Base-by-base conservation (phyloP, 1,284 basidiomycete genomes). In the Fomitiporia mediterranea region DNA sequence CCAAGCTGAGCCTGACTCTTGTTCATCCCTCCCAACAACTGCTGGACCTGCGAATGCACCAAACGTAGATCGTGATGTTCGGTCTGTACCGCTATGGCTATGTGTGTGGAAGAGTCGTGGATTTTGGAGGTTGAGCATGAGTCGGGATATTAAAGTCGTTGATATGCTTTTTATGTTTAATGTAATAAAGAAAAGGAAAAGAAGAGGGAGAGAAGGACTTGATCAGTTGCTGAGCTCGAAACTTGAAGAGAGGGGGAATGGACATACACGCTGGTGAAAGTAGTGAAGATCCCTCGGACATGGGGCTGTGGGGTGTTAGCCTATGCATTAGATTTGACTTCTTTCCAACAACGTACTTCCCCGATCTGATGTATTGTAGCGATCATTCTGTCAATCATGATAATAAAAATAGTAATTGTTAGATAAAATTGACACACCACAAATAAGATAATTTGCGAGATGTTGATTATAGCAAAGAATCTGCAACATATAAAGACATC, bases 71-170 rank as follows among this genome's bases (percentile, higher is more conserved):
- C 4, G 8, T 1, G 27, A 28, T 28, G 44, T 46, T 25, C 27
- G 32, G 25, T 30, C 25, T 15, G 1, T 5, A 9, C 27, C 25
- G 27, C 13, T 13, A 30, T 30, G 8, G 9, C 27, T n/a, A n/a
- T n/a, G n/a, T n/a, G n/a, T n/a, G n/a, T 30, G n/a, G 27, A 58
- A 54, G n/a, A 54, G 47, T 28, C 28, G 37, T 4, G 51, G 56
- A 42, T 59, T 56, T 21, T 51, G 50, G 13, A 60, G 28, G 39
- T 60, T 60, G 13, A 60, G 37, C 55, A 60, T 60, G 2, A 60
- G 38, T 1, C 58, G 54, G 13, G 58, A 53, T 43, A 60, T 44
- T 35, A 56, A 28, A 8, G 55, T 56, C n/a, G 50, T 42, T 9
- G 58, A 60, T 6, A 60, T 28, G 5, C 53, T 58, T n/a, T 28